phyloP scores from a whole-genome alignment of 1,284 basidiomycete species.

The Malassezia obtusa region DNA sequence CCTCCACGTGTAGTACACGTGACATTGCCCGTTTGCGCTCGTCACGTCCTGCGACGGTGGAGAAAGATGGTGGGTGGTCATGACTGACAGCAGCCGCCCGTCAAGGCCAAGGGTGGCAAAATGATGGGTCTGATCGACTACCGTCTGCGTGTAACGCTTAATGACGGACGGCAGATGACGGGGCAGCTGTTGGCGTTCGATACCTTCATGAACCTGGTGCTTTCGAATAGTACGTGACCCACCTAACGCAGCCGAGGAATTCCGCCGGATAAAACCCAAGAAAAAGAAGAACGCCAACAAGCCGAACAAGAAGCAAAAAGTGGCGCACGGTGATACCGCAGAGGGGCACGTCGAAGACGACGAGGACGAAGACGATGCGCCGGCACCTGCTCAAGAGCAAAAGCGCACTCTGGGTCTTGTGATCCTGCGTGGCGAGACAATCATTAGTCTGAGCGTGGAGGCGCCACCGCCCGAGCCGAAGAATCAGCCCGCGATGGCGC shows the following conservation, averaged over 20 bases:
- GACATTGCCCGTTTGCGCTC: constrained; percentile 1
- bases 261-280: constrained; percentile 39
- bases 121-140: constrained; percentile 97
- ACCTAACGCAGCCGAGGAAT: constrained; percentile 35
- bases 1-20: constrained; percentile 8
- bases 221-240: constrained; percentile 82
- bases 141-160: constrained; percentile 91
- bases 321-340: constrained; percentile 32
- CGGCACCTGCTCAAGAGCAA: constrained; percentile 69
- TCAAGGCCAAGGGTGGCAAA: constrained; percentile 53
- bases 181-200: constrained; percentile 99
- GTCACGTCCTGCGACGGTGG: neutral
- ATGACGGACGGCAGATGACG: constrained; percentile 87
- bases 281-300: constrained; percentile 19
- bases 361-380: constrained; percentile 47
- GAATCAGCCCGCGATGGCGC: constrained; percentile 59
- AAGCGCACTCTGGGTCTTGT: constrained; percentile 91
- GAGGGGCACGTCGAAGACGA: constrained; percentile 17
- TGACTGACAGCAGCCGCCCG: constrained; percentile 25
- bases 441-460: constrained; percentile 88
- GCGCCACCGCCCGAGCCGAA: constrained; percentile 88
- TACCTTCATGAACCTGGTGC: constrained; percentile 97
- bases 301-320: constrained; percentile 26
- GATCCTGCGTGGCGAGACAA: constrained; percentile 89
- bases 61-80: constrained; percentile 8